phyloP scores from a whole-genome alignment of 176 grass and related monocot species.

The Zoysia pacifica region DNA sequence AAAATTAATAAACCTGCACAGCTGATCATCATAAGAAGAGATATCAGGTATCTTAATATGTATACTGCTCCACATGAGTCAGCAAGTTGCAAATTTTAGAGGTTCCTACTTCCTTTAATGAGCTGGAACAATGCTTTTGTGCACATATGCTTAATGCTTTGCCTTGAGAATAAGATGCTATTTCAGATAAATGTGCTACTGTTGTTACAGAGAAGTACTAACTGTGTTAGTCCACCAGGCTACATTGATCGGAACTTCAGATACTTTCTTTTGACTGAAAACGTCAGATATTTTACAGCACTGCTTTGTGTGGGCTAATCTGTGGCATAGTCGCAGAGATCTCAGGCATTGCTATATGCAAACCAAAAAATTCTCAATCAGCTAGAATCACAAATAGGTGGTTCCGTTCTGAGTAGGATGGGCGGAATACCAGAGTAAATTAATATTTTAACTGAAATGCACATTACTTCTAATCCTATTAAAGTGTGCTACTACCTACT shows the following conservation, averaged over 20 bases:
- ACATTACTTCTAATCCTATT: background rate
- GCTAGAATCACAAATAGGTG: background rate
- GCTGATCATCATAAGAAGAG: background rate
- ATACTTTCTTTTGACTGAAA: background rate
- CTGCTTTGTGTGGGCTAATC: background rate
- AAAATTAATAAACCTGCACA: background rate
- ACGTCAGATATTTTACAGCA: background rate
- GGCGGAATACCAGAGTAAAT: background rate
- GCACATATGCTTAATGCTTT: background rate
- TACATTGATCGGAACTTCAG: background rate
- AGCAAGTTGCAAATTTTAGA: background rate
- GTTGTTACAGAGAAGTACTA: background rate
- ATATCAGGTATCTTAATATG: background rate
- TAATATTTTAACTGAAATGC: background rate
- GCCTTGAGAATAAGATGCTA: background rate
- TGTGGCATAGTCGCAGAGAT: background rate
- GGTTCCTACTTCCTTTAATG: background rate
- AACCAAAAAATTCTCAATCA: background rate
- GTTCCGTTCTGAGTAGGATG: background rate
- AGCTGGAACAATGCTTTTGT: background rate
- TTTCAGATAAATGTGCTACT: conserved; percentile 5
- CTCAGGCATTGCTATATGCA: background rate
- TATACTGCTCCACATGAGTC: background rate
- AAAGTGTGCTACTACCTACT: too few species aligned
- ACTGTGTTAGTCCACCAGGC: background rate